Base-by-base conservation (phyloP, 352 stramenopile genomes). In the Globisporangium recalcitrans region DNA sequence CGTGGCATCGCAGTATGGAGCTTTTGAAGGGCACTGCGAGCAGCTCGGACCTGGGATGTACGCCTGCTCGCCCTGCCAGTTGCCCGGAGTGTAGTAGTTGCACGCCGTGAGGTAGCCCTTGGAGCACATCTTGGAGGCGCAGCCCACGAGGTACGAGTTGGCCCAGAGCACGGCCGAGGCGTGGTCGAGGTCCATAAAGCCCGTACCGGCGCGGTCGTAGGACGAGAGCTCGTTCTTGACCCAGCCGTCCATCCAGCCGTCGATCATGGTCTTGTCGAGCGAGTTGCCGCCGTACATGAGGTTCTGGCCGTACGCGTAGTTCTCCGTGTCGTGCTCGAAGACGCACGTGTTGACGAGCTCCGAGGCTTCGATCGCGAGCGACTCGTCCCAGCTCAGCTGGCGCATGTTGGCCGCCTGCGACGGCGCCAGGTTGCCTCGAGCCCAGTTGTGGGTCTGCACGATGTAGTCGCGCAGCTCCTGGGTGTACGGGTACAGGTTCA, bases 101-200 rank as follows among this genome's bases (percentile, higher is more conserved):
- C 71, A 78, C 5, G 65, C 71, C 10, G 71, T 75, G 38, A 78
- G 65, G 63, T 72, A 73, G 6, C 71, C 71, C 3, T 60, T 73
- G 9, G 58, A 22, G 26, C 71, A 78, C 59, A 73, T 36, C 52
- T 78, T 75, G 59, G 65, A 73, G 4, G 71, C 71, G 21, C 71
- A 78, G 34, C 71, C 71, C 16, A 78, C 68, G 21, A 67, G 57
- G 65, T 72, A 75, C 22, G 64, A 67, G 21, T 70, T 75, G n/a
- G 71, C 71, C 71, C 71, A 78, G 34, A 78, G 65, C 38, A 78
- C 68, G 0, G 71, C 71, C 9, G 71, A 78, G 19, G 68, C 68
- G 60, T 78, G 71, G 57, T 78, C 65, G 46, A 78, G 51, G 24
- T 75, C 68, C 68, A 78, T 67, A 52, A 55, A 73, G 1, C 71